Base-by-base conservation (phyloP, 164 flowering plant species). In the Chimonanthus salicifolius region DNA sequence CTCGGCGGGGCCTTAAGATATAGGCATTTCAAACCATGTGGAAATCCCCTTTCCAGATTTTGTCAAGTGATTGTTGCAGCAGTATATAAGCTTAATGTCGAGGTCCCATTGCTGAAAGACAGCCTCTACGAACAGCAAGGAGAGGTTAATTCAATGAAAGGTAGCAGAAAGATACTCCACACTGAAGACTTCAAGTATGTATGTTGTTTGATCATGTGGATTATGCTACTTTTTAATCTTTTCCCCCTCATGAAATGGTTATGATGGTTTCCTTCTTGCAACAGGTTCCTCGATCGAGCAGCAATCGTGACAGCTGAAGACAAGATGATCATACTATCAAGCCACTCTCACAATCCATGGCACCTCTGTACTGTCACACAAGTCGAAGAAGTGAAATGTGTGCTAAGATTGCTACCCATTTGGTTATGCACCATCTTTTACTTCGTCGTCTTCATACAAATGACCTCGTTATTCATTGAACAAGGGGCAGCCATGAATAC, bases 221-320 rank as follows among this genome's bases (percentile, higher is more conserved):
- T 20, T 20, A 20, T 20, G 21, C 21, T 20, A 20, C 21, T 20
- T 20, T 20, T 20, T 20, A 20, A 20, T 20, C 21, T 20, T 20
- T 54, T 54, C 15, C 15, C 60, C 15, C 60, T 10, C 15, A 54
- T 54, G 54, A 50, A 7, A 50, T 51, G 60, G 13, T 54, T 13
- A 16, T 13, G 15, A 9, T 50, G 58, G 2, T 45, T 10, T 45
- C 10, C 44, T 66, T 66, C 49, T 13, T 66, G 3, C 69, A 13
- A 20, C 73, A 91, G 96, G 80, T 87, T 81, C 72, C 74, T 94
- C 73, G 98, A 94, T 85, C 90, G 89, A 81, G 98, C 98, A n/a
- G 98, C 95, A 68, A 86, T 88, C 4, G 21, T 89, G 8, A 87
- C 85, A 68, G 15, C 10, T 47, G 33, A 68, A 47, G 70, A 68